Evolutionary conservation across 495 filamentous ascomycete genomes (phyloP), one percentile per base, ranked within the genome.

Genomic region (Tuber microsphaerosporum): DNA sequence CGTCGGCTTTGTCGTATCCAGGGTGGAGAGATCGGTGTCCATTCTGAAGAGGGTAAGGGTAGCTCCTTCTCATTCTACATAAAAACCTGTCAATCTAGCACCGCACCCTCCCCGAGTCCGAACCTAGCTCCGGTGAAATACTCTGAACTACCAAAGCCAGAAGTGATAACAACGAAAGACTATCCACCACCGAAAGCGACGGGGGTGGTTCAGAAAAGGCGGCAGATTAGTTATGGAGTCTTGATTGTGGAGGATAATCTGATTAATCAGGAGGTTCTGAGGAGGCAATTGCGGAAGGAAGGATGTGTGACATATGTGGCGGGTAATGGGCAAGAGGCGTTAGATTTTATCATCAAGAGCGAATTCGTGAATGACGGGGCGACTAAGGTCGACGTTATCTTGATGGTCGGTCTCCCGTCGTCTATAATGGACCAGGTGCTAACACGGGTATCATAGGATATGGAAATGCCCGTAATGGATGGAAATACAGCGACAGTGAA

Each of bases 31-130:
- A 94, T 97, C 75, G 93, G 92, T 1, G 92, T 95, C 1, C 86
- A 88, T 34, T 92, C 91, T 1, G 87, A 90, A 80, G 86, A 90
- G 74, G 92, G 91, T 9, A 84, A 89, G 56, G 93, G 93, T 22
- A 93, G 91, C 82, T 94, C 92, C 0, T 97, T 97, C 84, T 92
- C 91, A 26, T 97, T 97, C 82, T 95, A 93, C 82, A 88, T 94
- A 79, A 88, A 88, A 75, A 88, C 90, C 2, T 83, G 88, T 45
- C 83, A 86, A 46, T 86, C 86, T 8, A 70, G 31, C 17, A 73
- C 42, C 37, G 56, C 56, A 4, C 61, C 71, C 0, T 48, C 7
- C 4, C 48, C 43, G 16, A 48, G 65, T 34, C 51, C 75, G 26
- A 56, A 72, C 7, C 37, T 46, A 16, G 61, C 56, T 8, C 70